Conservation (phyloP, 2,329 filamentous ascomycete genomes). For the Exophiala aquamarina region DNA sequence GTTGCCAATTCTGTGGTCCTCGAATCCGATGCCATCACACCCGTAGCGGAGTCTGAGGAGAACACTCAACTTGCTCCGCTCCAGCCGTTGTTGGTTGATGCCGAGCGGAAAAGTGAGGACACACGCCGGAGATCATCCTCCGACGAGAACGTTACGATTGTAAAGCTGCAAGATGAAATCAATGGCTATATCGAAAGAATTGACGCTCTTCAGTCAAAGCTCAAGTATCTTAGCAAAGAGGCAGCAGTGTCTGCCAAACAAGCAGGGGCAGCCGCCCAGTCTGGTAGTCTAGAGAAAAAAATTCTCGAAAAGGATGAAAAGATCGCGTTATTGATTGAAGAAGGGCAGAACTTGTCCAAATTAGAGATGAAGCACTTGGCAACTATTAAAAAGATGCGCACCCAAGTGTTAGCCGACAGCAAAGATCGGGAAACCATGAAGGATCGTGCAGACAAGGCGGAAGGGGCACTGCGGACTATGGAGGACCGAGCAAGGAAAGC, state of each 20-base stretch:
- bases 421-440: constrained; percentile 51
- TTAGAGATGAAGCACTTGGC: constrained; percentile 81
- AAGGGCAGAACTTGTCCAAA: constrained; percentile 84
- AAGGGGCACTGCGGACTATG: constrained; percentile 51
- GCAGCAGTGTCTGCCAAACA: constrained; percentile 73
- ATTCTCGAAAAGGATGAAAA: constrained; percentile 87
- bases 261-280: constrained; percentile 60
- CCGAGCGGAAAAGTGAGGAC: constrained; percentile 27
- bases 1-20: too few relatives aligned
- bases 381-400: constrained; percentile 75
- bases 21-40: too few relatives aligned
- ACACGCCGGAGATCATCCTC: background rate
- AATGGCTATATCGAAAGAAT: constrained; percentile 84
- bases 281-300: constrained; percentile 71
- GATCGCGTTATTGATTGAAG: constrained; percentile 85
- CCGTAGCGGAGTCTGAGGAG: too few relatives aligned
- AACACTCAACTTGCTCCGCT: too few relatives aligned
- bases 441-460: constrained; percentile 59
- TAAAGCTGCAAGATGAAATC: constrained; percentile 62
- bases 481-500: constrained; percentile 61
- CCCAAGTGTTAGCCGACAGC: constrained; percentile 52
- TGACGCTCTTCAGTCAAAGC: constrained; percentile 85
- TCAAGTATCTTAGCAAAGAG: constrained; percentile 82
- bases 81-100: constrained; percentile 29
- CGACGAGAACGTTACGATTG: constrained; percentile 6